Evolutionary conservation across 1,284 basidiomycete species (phyloP).

Genomic region (Coriolopsis trogii): DNA sequence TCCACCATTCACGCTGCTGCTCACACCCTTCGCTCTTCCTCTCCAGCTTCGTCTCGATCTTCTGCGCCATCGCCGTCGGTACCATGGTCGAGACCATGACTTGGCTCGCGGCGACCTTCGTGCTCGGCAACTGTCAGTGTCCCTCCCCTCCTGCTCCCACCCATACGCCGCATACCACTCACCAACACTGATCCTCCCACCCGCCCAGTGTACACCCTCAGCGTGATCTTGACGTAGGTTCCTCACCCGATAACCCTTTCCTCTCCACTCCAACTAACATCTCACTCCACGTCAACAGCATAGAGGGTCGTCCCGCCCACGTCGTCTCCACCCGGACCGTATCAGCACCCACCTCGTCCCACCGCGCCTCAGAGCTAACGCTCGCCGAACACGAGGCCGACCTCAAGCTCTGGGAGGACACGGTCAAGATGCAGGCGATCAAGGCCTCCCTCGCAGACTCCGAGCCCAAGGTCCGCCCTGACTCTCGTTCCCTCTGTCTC

Average conservation of each 20-base stretch:
- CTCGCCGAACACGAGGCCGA: slow-evolving; percentile 1
- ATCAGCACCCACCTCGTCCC: not conserved
- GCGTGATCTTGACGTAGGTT: not conserved
- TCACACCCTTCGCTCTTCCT: not conserved
- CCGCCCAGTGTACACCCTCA: not conserved
- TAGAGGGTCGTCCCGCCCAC: not conserved
- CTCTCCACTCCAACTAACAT: too few relatives aligned
- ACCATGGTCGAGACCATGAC: not conserved
- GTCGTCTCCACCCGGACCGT: not conserved
- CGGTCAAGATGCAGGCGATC: slow-evolving; percentile 10
- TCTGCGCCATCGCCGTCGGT: not conserved
- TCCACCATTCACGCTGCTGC: not conserved
- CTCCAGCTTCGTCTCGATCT: not conserved
- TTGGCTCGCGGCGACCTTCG: not conserved
- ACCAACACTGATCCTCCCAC: not conserved
- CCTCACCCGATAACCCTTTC: not conserved
- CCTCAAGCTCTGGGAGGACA: slow-evolving; percentile 19
- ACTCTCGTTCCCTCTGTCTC: not conserved
- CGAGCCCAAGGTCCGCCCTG: slow-evolving; percentile 3
- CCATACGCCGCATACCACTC: too few relatives aligned
- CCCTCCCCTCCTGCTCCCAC: not conserved
- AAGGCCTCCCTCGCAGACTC: not conserved
- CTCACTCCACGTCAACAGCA: not conserved
- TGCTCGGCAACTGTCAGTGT: not conserved
- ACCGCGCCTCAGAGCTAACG: slow-evolving; percentile 4